phyloP scores from a whole-genome alignment of 83 land plant genomes.

The Thuja plicata region DNA sequence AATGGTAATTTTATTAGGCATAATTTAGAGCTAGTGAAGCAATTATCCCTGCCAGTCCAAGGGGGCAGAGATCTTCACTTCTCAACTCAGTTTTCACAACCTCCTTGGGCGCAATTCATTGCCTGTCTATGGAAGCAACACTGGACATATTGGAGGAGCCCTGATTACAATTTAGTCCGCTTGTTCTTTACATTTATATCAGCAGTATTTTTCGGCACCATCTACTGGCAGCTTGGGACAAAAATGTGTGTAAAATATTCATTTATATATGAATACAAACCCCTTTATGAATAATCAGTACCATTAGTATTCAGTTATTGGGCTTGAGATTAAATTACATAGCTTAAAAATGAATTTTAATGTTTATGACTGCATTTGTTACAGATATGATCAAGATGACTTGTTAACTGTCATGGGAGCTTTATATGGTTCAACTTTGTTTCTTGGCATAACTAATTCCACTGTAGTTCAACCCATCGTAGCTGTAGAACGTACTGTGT shows the following conservation, averaged over 20 bases:
- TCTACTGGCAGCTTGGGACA: constrained; percentile 1
- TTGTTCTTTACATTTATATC: constrained; percentile 8
- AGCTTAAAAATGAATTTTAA: neutral
- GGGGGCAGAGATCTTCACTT: constrained; percentile 39
- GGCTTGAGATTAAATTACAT: neutral
- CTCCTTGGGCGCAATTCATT: constrained; percentile 31
- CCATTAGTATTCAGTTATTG: neutral
- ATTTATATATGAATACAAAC: neutral
- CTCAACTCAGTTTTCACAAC: constrained; percentile 29
- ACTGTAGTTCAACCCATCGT: constrained; percentile 23
- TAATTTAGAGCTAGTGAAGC: constrained; percentile 25
- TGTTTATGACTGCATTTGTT: neutral
- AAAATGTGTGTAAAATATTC: neutral
- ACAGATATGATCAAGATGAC: constrained; percentile 4
- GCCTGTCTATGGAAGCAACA: constrained; percentile 50
- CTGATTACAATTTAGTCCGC: constrained; percentile 32
- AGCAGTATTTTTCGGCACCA: constrained; percentile 24
- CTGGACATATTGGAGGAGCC: constrained; percentile 48
- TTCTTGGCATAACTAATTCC: constrained; percentile 17
- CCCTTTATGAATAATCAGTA: neutral
- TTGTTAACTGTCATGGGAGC: constrained; percentile 18
- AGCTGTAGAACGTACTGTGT: constrained; percentile 26
- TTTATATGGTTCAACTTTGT: constrained; percentile 23
- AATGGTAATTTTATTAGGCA: constrained; percentile 11
- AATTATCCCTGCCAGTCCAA: constrained; percentile 27